Percentiles rank a stretch among this genome's conserved stretches.
Evolutionary conservation across 1,139 yeast genomes (phyloP).

Genomic region (Pneumocystis jirovecii): DNA sequence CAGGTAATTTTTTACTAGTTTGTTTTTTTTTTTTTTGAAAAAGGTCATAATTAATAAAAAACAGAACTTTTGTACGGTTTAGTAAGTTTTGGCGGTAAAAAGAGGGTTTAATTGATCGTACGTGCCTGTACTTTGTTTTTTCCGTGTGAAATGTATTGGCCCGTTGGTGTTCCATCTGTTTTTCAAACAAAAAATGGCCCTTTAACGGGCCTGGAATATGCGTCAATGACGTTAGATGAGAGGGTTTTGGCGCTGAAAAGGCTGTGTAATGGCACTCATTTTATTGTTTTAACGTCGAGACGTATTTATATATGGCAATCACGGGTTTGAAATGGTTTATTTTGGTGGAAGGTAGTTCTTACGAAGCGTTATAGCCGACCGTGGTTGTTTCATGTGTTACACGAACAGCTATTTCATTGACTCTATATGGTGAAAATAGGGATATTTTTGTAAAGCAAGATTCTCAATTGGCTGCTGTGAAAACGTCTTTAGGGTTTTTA

Average conservation of each 20-base stretch:
- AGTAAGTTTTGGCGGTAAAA: not conserved
- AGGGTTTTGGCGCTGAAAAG: not conserved
- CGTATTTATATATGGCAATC: not conserved
- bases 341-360: not conserved
- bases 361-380: not conserved
- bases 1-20: too few relatives aligned
- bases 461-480: conserved; percentile 23
- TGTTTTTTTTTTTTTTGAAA: too few relatives aligned
- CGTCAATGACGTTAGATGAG: not conserved
- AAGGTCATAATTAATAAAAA: too few relatives aligned
- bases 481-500: conserved; percentile 22
- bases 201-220: not conserved
- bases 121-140: not conserved
- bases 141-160: not conserved
- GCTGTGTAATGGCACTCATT: not conserved
- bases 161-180: not conserved
- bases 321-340: not conserved
- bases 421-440: conserved; percentile 21
- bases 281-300: not conserved
- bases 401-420: conserved; percentile 20
- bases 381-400: conserved; percentile 21
- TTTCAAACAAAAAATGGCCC: not conserved
- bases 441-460: conserved; percentile 23
- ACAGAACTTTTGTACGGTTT: not conserved
- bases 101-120: not conserved